Base-by-base conservation (phyloP, 1,284 basidiomycete genomes). In the Mycosarcoma mackinlayi region DNA sequence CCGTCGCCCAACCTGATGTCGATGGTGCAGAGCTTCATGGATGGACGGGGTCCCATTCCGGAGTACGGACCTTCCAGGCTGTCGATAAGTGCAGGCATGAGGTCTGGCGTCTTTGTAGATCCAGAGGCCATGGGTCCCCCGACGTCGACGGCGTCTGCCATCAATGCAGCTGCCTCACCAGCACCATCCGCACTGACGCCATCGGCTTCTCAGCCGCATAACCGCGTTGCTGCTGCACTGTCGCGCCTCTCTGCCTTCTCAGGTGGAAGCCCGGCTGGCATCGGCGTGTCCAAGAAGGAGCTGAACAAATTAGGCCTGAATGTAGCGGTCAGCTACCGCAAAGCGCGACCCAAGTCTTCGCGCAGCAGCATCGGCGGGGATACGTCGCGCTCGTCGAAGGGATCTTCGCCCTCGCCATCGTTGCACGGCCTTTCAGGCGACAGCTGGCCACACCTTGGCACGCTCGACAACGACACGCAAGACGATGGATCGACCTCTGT, bases 181-280 rank as follows among this genome's bases (percentile, higher is more conserved):
- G 28, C 45, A 37, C 18, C 52, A 16, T 59, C 61, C 24, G n/a
- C 45, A 16, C 30, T 46, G 24, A 38, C 37, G 1, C 25, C 47
- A 6, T 33, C 56, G 8, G 40, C 46, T 27, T 59, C 49, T 7
- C 49, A 46, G 31, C 18, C 41, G 9, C 52, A 21, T 14, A 63
- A 59, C 38, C 46, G 56, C 2, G 56, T 65, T 2, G 38, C 41
- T 42, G 56, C 63, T 14, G 63, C 63, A 13, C 41, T 65, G 8
- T 65, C 56, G 31, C 63, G 63, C 11, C 41, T 65, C 6, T 59
- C 63, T 0, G 56, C 55, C 27, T 59, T 59, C 41, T 59, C 63
- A 2, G 56, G 57, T 30, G 57, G 57, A 3, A 61, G 57, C 31
- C 58, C 64, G 1, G 25, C 35, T 34, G 33, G 47, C 3, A 28